phyloP scores from a whole-genome alignment of 2,329 filamentous ascomycete genomes.

The Anisogramma anomala region DNA sequence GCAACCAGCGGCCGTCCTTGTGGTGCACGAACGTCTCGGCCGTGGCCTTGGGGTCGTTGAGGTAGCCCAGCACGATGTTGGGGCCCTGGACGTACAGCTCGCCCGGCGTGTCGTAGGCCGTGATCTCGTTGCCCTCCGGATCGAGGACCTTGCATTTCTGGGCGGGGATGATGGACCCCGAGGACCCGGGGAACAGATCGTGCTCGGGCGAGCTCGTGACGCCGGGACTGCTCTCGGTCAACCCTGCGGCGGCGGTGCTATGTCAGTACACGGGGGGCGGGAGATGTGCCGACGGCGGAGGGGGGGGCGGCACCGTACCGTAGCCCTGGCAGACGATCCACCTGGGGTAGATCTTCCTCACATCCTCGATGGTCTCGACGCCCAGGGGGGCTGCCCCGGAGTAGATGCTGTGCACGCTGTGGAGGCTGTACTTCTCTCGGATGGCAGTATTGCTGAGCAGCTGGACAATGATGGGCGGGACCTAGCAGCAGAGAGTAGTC shows the following conservation, averaged over 20 bases:
- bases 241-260: constrained; percentile 41
- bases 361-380: constrained; percentile 52
- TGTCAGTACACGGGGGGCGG: too few species aligned
- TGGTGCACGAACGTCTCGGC: constrained; percentile 61
- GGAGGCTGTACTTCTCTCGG: constrained; percentile 56
- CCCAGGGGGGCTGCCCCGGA: constrained; percentile 68
- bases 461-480: constrained; percentile 68
- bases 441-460: constrained; percentile 52
- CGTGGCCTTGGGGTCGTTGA: constrained; percentile 75
- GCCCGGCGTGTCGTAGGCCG: constrained; percentile 58
- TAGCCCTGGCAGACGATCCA: constrained; percentile 64
- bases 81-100: constrained; percentile 74
- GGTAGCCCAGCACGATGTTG: constrained; percentile 67
- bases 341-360: constrained; percentile 44
- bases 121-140: constrained; percentile 56
- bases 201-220: constrained; percentile 43
- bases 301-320: too few species aligned
- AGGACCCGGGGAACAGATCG: constrained; percentile 58
- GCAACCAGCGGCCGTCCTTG: constrained; percentile 62
- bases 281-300: too few species aligned
- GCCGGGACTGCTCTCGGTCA: constrained; percentile 64
- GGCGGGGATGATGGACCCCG: constrained; percentile 54
- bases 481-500: too few species aligned
- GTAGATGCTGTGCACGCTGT: constrained; percentile 51
- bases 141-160: constrained; percentile 53